Evolutionary conservation across 1,284 basidiomycete species (phyloP).

Genomic region (Psilocybe mexicana): DNA sequence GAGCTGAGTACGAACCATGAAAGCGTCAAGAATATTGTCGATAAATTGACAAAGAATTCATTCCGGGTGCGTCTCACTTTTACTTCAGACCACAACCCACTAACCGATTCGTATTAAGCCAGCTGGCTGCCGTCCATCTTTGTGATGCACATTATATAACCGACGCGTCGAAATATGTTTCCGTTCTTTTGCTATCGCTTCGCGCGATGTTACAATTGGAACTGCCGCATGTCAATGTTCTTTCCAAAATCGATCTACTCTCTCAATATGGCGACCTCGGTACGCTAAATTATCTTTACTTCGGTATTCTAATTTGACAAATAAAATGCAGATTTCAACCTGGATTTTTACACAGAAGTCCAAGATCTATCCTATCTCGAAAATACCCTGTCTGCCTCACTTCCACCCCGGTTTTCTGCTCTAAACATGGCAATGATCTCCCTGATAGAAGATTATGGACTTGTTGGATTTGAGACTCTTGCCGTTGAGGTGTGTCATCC

Average conservation of each 20-base stretch:
- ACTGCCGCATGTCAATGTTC: constrained; percentile 95
- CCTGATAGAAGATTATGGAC: constrained; percentile 90
- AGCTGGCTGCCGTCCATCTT: constrained; percentile 94
- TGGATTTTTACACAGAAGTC: constrained; percentile 98
- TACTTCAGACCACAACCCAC: constrained; percentile 13
- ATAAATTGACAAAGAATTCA: constrained; percentile 73
- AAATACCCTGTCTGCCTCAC: constrained; percentile 67
- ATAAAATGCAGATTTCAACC: constrained; percentile 78
- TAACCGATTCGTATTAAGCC: constrained; percentile 25
- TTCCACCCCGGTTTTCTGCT: constrained; percentile 67
- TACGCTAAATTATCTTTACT: constrained; percentile 30
- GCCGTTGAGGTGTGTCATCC: constrained; percentile 77
- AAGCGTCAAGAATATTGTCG: constrained; percentile 79
- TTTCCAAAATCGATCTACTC: constrained; percentile 94
- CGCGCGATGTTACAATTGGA: constrained; percentile 98
- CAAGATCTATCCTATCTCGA: constrained; percentile 93
- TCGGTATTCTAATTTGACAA: constrained; percentile 6
- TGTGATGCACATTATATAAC: constrained; percentile 98
- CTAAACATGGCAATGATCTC: constrained; percentile 91
- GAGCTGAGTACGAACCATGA: constrained; percentile 96
- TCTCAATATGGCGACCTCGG: constrained; percentile 87
- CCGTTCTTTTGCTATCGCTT: constrained; percentile 88
- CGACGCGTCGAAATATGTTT: constrained; percentile 93
- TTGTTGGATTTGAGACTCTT: constrained; percentile 96
- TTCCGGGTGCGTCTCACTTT: constrained; percentile 66